Percentiles rank a stretch among this genome's conserved stretches.
Conservation (phyloP, 805 yeast species). For the Kazachstania bromeliacearum region DNA sequence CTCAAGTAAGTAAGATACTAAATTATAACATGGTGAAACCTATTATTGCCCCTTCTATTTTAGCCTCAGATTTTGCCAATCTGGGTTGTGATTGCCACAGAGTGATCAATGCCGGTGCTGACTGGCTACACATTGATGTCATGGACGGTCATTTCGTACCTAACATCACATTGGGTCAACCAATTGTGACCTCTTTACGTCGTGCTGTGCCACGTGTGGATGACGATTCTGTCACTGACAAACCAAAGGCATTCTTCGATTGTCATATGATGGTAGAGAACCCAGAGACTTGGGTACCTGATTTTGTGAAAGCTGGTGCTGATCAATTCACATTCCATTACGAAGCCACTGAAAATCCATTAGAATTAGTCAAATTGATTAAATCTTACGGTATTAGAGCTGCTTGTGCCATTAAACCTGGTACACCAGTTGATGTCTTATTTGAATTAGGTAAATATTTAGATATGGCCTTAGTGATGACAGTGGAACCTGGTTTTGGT, state of each 20-base stretch:
- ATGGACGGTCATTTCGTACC: slow-evolving; percentile 99
- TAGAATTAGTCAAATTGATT: slow-evolving; percentile 64
- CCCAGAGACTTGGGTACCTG: slow-evolving; percentile 92
- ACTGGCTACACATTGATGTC: slow-evolving; percentile 96
- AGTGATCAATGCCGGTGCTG: slow-evolving; percentile 73
- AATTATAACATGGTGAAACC: slow-evolving; percentile 68
- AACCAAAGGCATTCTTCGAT: slow-evolving; percentile 58
- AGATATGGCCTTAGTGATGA: slow-evolving; percentile 96
- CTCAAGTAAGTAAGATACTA: too few species aligned
- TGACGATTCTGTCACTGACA: slow-evolving; percentile 29
- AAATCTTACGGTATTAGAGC: slow-evolving; percentile 79
- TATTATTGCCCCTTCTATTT: slow-evolving; percentile 87
- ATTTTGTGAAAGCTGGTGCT: slow-evolving; percentile 88
- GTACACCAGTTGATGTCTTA: slow-evolving; percentile 76
- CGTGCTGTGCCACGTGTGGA: slow-evolving; percentile 60
- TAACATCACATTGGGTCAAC: slow-evolving; percentile 89
- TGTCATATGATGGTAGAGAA: slow-evolving; percentile 96
- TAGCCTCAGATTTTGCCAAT: slow-evolving; percentile 86
- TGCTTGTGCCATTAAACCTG: slow-evolving; percentile 91
- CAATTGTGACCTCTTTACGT: slow-evolving; percentile 71
- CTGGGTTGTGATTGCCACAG: slow-evolving; percentile 80
- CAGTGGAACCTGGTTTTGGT: slow-evolving; percentile 98
- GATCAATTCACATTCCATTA: slow-evolving; percentile 94
- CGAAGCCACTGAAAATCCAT: slow-evolving; percentile 80
- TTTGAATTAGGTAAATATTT: slow-evolving; percentile 64